Base-by-base conservation (phyloP, 495 filamentous ascomycete species). In the Aspergillus affinis region DNA sequence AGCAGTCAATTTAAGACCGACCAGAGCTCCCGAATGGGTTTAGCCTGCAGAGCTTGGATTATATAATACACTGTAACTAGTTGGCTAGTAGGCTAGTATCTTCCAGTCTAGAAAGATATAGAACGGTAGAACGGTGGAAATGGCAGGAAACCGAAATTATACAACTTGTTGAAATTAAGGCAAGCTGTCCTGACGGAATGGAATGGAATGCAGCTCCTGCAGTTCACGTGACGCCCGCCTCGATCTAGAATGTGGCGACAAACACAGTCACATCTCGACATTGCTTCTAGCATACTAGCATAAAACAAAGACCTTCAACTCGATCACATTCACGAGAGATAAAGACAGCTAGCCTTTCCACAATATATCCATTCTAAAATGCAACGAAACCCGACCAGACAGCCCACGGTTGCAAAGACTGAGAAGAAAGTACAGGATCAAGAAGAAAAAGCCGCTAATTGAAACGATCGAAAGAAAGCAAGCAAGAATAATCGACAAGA, bases 381-480 rank as follows among this genome's bases (percentile, higher is more conserved):
- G 36, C 36, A 15, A 41, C 10, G 36, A 17, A 41, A 41, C 36
- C 29, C 36, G 36, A 41, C 36, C 10, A 41, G 12, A 15, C 36
- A 41, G 15, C 36, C 6, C 13, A 17, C 36, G 5, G 10, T 41
- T 41, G 36, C 36, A 41, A 41, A 41, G 0, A 32, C 19, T 9
- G 18, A 21, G 21, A 49, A 49, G n/a, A 49, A 21, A 21, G 47
- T 20, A 49, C 18, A 20, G 17, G 46, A 17, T 21, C 46, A 48
- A 7, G 13, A 18, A 32, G 6, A 48, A 49, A 19, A 48, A 49
- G 9, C 6, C 47, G 47, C 47, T 49, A 49, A 49, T 49, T 1
- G 18, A 20, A 20, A 49, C 19, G 6, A 26, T 49, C 6, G 47
- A 20, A 20, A 32, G 47, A 57, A 55, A 57, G 58, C 48, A 65